Percentiles rank a stretch among this genome's conserved stretches.
Conservation (phyloP, 176 grass and related monocot species). For the Bromus sterilis region DNA sequence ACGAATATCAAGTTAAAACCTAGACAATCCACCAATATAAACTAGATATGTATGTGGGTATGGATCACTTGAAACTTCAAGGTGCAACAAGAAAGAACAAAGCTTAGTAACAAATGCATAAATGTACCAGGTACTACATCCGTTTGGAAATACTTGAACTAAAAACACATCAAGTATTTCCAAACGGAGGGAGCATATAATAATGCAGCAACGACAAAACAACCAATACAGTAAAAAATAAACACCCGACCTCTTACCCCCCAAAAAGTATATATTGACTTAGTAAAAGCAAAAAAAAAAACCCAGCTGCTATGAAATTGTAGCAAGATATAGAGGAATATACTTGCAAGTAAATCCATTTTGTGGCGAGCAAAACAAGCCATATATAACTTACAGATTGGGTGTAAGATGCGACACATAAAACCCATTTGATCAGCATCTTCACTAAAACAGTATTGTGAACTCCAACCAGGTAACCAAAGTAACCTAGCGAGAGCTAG, state of each 20-base stretch:
- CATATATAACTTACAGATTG: constrained; percentile 34
- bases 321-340: constrained; percentile 14
- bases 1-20: too few species aligned
- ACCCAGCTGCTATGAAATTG: not conserved
- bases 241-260: not conserved
- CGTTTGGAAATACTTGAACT: too few species aligned
- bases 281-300: constrained; percentile 27
- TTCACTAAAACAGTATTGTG: constrained; percentile 26
- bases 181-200: too few species aligned
- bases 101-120: not conserved
- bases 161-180: too few species aligned
- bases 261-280: not conserved
- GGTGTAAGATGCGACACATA: constrained; percentile 9
- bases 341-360: constrained; percentile 23
- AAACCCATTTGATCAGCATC: constrained; percentile 15
- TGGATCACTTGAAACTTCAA: too few species aligned
- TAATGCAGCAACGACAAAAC: not conserved
- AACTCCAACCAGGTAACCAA: constrained; percentile 15
- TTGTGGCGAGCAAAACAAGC: constrained; percentile 16
- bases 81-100: too few species aligned
- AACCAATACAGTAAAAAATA: not conserved
- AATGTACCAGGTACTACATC: too few species aligned
- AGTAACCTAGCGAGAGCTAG: constrained; percentile 56
- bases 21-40: too few species aligned
- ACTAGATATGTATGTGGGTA: too few species aligned